Conservation (phyloP, 257 asterid species). For the Striga asiatica region DNA sequence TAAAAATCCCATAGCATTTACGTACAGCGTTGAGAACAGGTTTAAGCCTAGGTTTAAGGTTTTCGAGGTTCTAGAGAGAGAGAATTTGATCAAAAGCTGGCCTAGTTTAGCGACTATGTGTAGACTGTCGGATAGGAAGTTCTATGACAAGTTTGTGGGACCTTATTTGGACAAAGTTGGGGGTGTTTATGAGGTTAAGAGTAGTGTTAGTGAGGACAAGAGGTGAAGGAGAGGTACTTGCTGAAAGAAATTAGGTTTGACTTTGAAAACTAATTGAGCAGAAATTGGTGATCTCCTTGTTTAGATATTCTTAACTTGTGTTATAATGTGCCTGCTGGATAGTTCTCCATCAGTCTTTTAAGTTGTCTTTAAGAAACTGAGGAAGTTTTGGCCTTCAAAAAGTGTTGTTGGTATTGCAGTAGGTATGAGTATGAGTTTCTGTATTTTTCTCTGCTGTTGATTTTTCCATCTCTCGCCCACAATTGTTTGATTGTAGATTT, state of each 20-base stretch:
- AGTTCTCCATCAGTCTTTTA: background rate
- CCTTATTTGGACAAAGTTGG: conserved; percentile 3
- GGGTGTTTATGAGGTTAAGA: background rate
- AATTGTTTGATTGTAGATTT: background rate
- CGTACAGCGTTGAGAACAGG: conserved; percentile 5
- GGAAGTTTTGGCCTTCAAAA: background rate
- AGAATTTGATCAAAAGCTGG: background rate
- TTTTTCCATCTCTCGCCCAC: background rate
- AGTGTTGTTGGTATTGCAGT: background rate
- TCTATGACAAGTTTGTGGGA: background rate
- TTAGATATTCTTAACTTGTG: background rate
- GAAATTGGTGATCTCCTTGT: background rate
- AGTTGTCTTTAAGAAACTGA: too few relatives aligned
- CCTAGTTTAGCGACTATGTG: background rate
- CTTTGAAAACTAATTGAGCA: background rate
- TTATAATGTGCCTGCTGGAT: background rate
- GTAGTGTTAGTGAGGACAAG: background rate
- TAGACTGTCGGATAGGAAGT: background rate
- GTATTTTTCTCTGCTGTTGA: background rate
- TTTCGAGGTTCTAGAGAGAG: background rate
- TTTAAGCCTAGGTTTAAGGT: conserved; percentile 4
- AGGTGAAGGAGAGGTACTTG: background rate
- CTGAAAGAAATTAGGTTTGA: background rate
- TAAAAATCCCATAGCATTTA: background rate
- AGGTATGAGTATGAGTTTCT: background rate